Evolutionary conservation across 2,329 filamentous ascomycete species (phyloP), one percentile per base, ranked within the genome.

Genomic region (Arthrobotrys sinensis): DNA sequence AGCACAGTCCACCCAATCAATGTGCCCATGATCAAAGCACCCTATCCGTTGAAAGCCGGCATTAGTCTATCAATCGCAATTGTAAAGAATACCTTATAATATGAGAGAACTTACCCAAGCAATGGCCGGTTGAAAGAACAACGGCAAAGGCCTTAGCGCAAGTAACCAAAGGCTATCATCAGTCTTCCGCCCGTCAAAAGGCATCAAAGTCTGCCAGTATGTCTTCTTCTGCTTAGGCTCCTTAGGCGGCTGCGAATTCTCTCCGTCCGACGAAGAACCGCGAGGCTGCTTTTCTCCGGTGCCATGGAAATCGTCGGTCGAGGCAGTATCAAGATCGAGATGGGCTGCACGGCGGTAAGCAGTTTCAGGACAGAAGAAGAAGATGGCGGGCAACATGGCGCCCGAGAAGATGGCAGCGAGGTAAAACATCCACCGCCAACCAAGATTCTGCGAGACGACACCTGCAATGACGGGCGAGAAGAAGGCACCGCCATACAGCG

Each of bases 1-100:
- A 97, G 93, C 14, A 97, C 93, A 0, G 94, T 97, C 94, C 95
- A 98, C 80, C 94, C 95, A 82, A 97, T 97, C 82, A 97, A 89
- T 3, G 92, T 90, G 14, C 94, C 94, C 73, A 79, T 79, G 68
- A 73, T 79, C 63, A 79, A 64, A 28, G 68, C 38, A n/a, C 76
- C 76, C 88, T 77, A 71, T 71, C 14, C 71, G 71, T 64, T 19
- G 46, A 60, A 55, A 76, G 57, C 72, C 72, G 52, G 45, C 52
- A 68, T 69, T 57, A 63, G 55, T 45, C 34, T 34, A 64, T 32
- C 40, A 72, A 81, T 50, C 81, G 80, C 19, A 1, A 28, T 32
- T 36, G 8, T 11, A 19, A 52, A n/a, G n/a, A 68, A 4, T 10
- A n/a, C 19, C 6, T 45, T 11, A 34, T 55, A 57, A 32, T 36